Conservation (phyloP, 306 rosid genomes). For the Vicia villosa region DNA sequence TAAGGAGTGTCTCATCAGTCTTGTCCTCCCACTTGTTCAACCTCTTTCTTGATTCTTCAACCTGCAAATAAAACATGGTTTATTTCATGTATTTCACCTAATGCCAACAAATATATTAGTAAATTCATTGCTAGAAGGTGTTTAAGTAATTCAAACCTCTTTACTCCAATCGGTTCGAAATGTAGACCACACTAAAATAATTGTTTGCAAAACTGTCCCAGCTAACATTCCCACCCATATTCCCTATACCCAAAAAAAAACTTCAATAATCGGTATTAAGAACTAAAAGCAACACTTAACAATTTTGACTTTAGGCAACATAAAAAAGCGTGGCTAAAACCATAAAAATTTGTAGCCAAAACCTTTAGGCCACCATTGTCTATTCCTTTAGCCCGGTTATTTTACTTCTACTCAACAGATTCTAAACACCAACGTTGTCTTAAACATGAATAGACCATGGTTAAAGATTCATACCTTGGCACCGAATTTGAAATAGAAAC, state of each 20-base stretch:
- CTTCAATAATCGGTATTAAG: neutral
- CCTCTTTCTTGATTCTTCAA: slow-evolving; percentile 64
- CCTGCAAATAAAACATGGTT: slow-evolving; percentile 41
- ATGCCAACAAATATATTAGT: neutral
- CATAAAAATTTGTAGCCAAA: no score
- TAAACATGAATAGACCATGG: neutral
- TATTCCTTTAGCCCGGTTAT: no score
- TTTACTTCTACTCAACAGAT: no score
- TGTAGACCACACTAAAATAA: slow-evolving; percentile 65
- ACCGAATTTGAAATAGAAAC: slow-evolving; percentile 69
- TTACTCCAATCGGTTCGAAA: slow-evolving; percentile 67
- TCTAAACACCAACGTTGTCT: no score
- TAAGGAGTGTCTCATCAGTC: slow-evolving; percentile 28
- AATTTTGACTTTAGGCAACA: no score
- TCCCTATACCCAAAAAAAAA: slow-evolving; percentile 47
- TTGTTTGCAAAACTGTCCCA: slow-evolving; percentile 67
- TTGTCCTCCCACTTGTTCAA: slow-evolving; percentile 59
- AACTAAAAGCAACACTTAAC: neutral
- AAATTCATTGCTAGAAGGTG: neutral
- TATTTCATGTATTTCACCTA: neutral
- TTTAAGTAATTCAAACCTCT: slow-evolving; percentile 48
- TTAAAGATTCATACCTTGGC: slow-evolving; percentile 55
- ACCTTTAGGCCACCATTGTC: no score
- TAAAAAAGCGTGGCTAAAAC: no score
- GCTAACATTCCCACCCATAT: slow-evolving; percentile 79